Conservation (phyloP, 805 yeast species). For the Yarrowia hollandica region DNA sequence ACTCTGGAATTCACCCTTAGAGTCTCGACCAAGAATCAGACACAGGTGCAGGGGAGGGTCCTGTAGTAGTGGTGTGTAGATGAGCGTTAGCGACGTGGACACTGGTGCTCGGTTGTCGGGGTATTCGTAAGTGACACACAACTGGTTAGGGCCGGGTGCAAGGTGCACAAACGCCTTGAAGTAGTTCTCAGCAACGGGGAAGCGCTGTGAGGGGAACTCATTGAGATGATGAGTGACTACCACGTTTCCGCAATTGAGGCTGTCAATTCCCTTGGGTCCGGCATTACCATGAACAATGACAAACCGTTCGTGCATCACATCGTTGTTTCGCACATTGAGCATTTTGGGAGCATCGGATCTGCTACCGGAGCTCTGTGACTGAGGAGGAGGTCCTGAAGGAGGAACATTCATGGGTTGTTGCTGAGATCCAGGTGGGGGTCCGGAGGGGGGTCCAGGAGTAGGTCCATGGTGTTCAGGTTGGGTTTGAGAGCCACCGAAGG, state of each 20-base stretch:
- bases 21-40: conserved; percentile 72
- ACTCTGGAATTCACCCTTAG: conserved; percentile 68
- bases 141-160: conserved; percentile 63
- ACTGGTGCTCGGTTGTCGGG: conserved; percentile 23
- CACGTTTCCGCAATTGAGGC: conserved; percentile 36
- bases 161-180: conserved; percentile 78
- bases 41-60: conserved; percentile 83
- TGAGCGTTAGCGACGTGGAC: conserved; percentile 42
- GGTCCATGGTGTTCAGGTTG: conserved; percentile 8
- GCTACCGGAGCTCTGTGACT: conserved; percentile 5
- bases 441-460: conserved; percentile 9
- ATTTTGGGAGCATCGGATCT: conserved; percentile 33
- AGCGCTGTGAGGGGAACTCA: conserved; percentile 65
- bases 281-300: conserved; percentile 44
- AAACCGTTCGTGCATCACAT: conserved; percentile 38
- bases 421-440: conserved; percentile 1
- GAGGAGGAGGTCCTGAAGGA: not conserved
- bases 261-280: conserved; percentile 34
- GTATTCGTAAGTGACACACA: conserved; percentile 48
- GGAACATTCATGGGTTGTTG: conserved; percentile 17
- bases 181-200: conserved; percentile 64
- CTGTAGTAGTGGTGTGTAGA: conserved; percentile 56
- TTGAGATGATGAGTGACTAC: conserved; percentile 47
- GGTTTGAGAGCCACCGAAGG: not conserved
- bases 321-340: conserved; percentile 38